Evolutionary conservation across 345 rosid genomes (phyloP), one percentile per base, ranked within the genome.

Genomic region (Eucalyptus brandiana): DNA sequence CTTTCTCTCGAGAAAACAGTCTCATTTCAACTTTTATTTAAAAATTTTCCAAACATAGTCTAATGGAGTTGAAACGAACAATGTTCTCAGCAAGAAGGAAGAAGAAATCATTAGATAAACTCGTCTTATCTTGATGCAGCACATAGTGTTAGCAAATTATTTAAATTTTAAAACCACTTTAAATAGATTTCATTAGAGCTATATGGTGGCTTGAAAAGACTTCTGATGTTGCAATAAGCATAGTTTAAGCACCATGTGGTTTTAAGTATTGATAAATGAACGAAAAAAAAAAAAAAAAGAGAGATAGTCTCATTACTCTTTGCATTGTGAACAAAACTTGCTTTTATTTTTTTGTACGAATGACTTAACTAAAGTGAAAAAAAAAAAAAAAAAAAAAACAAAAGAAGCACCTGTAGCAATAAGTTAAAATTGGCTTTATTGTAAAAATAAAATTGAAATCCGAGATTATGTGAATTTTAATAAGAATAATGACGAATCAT

Each of bases 291-390:
- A 26, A 60, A 58, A 60, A 58, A 18, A 3, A 53, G 5, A 53
- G 58, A 53, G 23, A 51, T 51, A 0, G 67, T 58, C 15, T 58
- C 7, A 0, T 11, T 58, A 11, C 65, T 1, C 65, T 58, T 58
- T 0, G 14, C 0, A 26, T 1, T 58, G 67, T 0, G 3, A 58
- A 12, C 7, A 1, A 26, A 58, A 15, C n/a, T 58, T 26, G 15
- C n/a, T 26, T 5, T 26, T 58, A n/a, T 8, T 23, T 1, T 58
- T 58, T 58, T 12, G n/a, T 58, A 58, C 7, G 15, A 58, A 26
- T 58, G n/a, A 26, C 65, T 26, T 26, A 24, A 58, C n/a, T 58
- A 26, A 58, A 58, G 15, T 58, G 32, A 14, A 14, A 62, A 60
- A 12, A 28, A 12, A 56, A 7, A 19, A 50, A 17, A 50, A 7